Percentiles rank a stretch among this genome's conserved stretches.
Conservation (phyloP, 139 green algal species). For the Chlamydomonas sp. region DNA sequence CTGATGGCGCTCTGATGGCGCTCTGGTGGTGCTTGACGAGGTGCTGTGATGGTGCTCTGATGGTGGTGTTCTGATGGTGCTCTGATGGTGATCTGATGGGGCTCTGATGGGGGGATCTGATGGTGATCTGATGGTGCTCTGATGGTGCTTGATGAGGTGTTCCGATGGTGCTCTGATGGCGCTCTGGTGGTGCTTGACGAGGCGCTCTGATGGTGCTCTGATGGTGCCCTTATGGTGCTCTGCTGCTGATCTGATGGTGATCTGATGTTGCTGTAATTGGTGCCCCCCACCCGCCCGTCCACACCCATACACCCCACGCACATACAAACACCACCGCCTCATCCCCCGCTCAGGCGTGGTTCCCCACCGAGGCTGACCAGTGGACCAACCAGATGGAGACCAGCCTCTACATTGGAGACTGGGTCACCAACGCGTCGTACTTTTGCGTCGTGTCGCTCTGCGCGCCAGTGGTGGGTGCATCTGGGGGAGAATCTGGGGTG, state of each 20-base stretch:
- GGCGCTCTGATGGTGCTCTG: too few relatives aligned
- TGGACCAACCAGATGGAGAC: slow-evolving; percentile 35
- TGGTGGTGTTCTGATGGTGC: too few relatives aligned
- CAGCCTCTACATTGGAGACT: slow-evolving; percentile 34
- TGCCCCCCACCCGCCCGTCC: too few relatives aligned
- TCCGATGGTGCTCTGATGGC: slow-evolving; percentile 30
- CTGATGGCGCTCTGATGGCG: too few relatives aligned
- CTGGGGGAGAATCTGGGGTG: background rate
- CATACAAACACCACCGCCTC: background rate
- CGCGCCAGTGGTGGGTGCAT: slow-evolving; percentile 77
- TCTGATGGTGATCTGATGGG: too few relatives aligned
- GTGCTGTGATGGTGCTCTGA: too few relatives aligned
- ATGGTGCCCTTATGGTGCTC: too few relatives aligned
- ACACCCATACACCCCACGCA: too few relatives aligned
- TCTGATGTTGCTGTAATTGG: slow-evolving; percentile 17
- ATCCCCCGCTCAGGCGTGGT: slow-evolving; percentile 32
- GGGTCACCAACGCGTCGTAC: slow-evolving; percentile 62
- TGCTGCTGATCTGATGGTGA: too few relatives aligned
- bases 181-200: too few relatives aligned
- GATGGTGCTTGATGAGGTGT: slow-evolving; percentile 24
- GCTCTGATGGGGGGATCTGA: too few relatives aligned
- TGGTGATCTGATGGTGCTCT: slow-evolving; percentile 18
- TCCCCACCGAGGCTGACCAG: slow-evolving; percentile 25
- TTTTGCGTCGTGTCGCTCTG: slow-evolving; percentile 67
- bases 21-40: too few relatives aligned